Conservation (phyloP, 805 yeast species). For the Candida tibetensis region DNA sequence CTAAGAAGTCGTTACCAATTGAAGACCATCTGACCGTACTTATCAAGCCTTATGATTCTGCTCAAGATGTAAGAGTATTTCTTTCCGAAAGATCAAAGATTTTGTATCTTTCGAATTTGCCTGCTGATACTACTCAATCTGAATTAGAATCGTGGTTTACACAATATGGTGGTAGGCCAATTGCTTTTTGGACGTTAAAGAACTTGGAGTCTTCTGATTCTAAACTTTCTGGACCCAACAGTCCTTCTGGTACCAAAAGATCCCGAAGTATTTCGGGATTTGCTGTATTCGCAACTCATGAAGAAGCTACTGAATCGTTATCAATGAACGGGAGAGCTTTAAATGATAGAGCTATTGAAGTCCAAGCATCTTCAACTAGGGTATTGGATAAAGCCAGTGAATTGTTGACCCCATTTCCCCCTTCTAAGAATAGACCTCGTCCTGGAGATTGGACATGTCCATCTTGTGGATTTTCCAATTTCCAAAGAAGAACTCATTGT, state of each 20-base stretch:
- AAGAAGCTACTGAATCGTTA: conserved; percentile 77
- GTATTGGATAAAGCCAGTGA: conserved; percentile 83
- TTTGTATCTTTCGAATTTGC: conserved; percentile 75
- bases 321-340: conserved; percentile 75
- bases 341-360: conserved; percentile 74
- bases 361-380: conserved; percentile 78
- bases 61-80: conserved; percentile 69
- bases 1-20: conserved; percentile 46
- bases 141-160: conserved; percentile 91
- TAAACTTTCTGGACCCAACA: background rate
- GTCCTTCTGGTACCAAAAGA: conserved; percentile 25
- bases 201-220: conserved; percentile 32
- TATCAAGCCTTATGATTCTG: conserved; percentile 72
- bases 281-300: conserved; percentile 80
- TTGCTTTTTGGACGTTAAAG: conserved; percentile 85
- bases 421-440: conserved; percentile 80
- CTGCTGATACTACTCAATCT: conserved; percentile 83
- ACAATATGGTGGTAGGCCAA: conserved; percentile 80
- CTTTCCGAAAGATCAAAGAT: conserved; percentile 71
- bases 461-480: conserved; percentile 90
- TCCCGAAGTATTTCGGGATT: conserved; percentile 62
- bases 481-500: conserved; percentile 91
- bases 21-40: conserved; percentile 55
- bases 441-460: conserved; percentile 99
- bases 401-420: conserved; percentile 79